phyloP scores from a whole-genome alignment of 2,329 filamentous ascomycete genomes.

The Exophiala oligosperma region DNA sequence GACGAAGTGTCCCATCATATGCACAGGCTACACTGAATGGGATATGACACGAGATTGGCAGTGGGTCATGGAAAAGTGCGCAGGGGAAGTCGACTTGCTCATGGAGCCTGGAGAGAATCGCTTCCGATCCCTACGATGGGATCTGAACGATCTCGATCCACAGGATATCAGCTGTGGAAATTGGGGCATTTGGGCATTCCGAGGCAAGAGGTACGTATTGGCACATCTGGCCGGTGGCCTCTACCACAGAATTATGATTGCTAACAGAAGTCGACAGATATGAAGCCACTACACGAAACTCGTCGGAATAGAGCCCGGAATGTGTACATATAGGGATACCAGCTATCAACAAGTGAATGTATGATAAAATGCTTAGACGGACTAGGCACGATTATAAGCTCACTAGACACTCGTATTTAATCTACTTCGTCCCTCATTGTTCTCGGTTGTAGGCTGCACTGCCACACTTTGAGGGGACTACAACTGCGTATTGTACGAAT shows the following conservation, averaged over 20 bases:
- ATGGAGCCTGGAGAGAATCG: constrained; percentile 90
- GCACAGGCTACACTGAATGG: constrained; percentile 92
- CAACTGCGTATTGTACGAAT: too few species aligned
- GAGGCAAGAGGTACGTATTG: constrained; percentile 80
- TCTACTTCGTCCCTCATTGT: too few species aligned
- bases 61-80: constrained; percentile 82
- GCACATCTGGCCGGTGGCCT: background rate
- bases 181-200: constrained; percentile 96
- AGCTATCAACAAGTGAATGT: too few species aligned
- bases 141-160: constrained; percentile 91
- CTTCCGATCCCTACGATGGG: constrained; percentile 94
- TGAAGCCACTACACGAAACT: constrained; percentile 27
- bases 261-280: constrained; percentile 26
- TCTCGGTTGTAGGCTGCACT: too few species aligned
- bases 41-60: constrained; percentile 92
- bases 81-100: constrained; percentile 88
- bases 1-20: constrained; percentile 92
- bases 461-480: too few species aligned
- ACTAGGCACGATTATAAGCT: background rate
- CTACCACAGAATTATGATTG: background rate
- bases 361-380: too few species aligned
- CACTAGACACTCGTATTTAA: background rate
- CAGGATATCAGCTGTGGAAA: constrained; percentile 94
- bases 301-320: background rate
- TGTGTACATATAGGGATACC: background rate